phyloP scores from a whole-genome alignment of 2,329 filamentous ascomycete species.

The Fusarium sp. region DNA sequence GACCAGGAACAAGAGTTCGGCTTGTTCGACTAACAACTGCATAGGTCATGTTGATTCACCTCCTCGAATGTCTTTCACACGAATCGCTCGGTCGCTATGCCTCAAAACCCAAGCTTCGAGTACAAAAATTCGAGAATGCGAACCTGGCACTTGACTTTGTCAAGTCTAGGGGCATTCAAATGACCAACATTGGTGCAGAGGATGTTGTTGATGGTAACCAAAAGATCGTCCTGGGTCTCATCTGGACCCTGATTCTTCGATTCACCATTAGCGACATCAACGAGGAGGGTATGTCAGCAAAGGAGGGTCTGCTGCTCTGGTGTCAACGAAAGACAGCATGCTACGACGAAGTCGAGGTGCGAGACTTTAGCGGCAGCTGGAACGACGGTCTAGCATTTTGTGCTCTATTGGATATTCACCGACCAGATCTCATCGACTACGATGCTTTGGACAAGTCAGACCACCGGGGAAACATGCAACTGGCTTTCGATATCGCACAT shows the following conservation, averaged over 20 bases:
- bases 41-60: conserved; percentile 92
- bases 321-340: conserved; percentile 98
- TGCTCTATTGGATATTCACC: conserved; percentile 94
- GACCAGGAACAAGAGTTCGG: not conserved
- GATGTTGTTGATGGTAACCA: conserved; percentile 98
- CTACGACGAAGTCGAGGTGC: conserved; percentile 95
- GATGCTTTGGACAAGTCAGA: conserved; percentile 94
- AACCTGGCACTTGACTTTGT: conserved; percentile 96
- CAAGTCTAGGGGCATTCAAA: conserved; percentile 88
- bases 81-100: conserved; percentile 98
- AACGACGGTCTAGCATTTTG: conserved; percentile 98
- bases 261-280: conserved; percentile 99
- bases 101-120: conserved; percentile 92
- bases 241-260: conserved; percentile 97
- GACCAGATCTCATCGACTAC: conserved; percentile 96
- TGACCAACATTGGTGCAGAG: conserved; percentile 98
- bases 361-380: conserved; percentile 96
- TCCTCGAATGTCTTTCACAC: conserved; percentile 93
- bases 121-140: conserved; percentile 98
- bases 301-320: conserved; percentile 94
- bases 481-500: conserved; percentile 95
- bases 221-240: conserved; percentile 96
- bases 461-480: conserved; percentile 95
- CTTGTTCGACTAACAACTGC: not conserved
- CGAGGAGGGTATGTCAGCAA: conserved; percentile 96